Base-by-base conservation (phyloP, 306 rosid species). In the Glycyrrhiza uralensis region DNA sequence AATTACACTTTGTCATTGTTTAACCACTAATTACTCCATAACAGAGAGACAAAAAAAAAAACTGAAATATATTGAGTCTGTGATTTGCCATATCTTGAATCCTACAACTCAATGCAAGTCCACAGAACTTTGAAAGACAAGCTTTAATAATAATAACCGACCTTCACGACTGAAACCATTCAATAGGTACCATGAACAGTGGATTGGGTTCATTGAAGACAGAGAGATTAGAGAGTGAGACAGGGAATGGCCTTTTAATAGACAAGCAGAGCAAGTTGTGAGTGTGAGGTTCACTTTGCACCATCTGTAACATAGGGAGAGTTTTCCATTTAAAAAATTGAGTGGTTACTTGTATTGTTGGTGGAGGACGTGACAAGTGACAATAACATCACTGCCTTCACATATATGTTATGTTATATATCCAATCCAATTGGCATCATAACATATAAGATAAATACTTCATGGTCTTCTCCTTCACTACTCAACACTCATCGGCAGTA, bases 291-390 rank as follows among this genome's bases (percentile, higher is more conserved):
- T 29, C 71, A 76, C 61, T 76, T 24, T 30, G 71, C 82, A 64
- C 80, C 74, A 78, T 36, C 10, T 72, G 39, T 66, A 23, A 55
- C 73, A 49, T 28, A n/a, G n/a, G 22, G 11, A 15, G 24, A 66
- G 7, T 3, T 75, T 62, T 28, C 29, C 42, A 56, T 32, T 72
- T 64, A 22, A 41, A 80, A 64, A 24, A 30, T 20, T n/a, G 60
- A 52, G 39, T 4, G 36, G 52, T 36, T 61, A 67, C 7, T 20
- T 35, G 62, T 41, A 35, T 38, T 45, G 69, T 74, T 56, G 75
- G 72, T 78, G 22, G 50, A 76, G 71, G 85, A 78, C 71, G 52
- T 76, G 86, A 87, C 85, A 76, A 39, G 29, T 49, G 56, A 49
- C 28, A 49, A 49, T 81, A 57, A 69, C 36, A 51, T 50, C 75